Base-by-base conservation (phyloP, 805 yeast genomes). In the Debaryomyces tyrocola region DNA sequence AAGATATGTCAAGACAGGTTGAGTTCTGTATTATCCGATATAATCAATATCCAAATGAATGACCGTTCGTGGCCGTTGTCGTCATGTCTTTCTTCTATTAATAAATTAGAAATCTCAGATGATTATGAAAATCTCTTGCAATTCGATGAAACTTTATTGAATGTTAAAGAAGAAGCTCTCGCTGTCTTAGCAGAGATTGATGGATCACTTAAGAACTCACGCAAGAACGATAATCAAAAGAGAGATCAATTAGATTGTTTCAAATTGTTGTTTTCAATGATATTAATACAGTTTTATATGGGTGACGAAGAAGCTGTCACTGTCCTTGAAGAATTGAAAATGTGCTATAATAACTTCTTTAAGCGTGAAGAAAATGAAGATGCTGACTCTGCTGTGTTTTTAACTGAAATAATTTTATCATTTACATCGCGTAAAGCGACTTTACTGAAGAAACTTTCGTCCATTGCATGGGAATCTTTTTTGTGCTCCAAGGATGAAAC, bases 281-380 rank as follows among this genome's bases (percentile, higher is more conserved):
- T 85, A 3, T 64, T 90, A 18, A 60, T 92, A 11, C 96, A 90
- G 62, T 73, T 91, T 29, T 90, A 84, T 59, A 70, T 83, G 45
- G 95, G 91, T 20, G 90, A 80, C 53, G 72, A 83, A 5, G 97
- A 92, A 49, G 84, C 96, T 0, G 79, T 87, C 6, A 73, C 81
- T 29, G 82, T 89, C 14, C 70, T 92, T 33, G 83, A 82, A 21
- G 98, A 92, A 60, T 66, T 92, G 41, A 79, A 79, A 46, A 64
- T 75, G 20, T 84, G 88, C 50, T 86, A 80, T 57, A 73, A 73
- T 27, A 73, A 70, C 45, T 63, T 78, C 20, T 64, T 69, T 10
- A 66, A 14, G 62, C 6, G 20, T 6, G 34, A 37, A 14, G 43
- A 41, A 20, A 20, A 56, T 6, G 67, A 62, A 1, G 69, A 69